A percentile compares a stretch with the other conserved stretches of the same genome.
phyloP scores from a whole-genome alignment of 106 monocot species.

The Hemerocallis citrina region DNA sequence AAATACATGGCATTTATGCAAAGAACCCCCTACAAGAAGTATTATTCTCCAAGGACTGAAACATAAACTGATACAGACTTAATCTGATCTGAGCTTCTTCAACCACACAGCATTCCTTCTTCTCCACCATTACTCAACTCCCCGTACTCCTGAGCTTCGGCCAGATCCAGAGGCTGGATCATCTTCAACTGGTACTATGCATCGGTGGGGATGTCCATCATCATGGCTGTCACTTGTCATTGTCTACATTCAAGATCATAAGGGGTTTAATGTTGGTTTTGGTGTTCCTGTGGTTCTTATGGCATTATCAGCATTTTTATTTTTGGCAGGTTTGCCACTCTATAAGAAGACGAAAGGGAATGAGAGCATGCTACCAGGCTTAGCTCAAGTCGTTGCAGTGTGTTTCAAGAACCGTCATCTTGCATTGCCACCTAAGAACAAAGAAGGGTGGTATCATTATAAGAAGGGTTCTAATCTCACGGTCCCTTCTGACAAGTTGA shows the following conservation, averaged over 20 bases:
- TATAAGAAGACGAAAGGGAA: constrained; percentile 30
- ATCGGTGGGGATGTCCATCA: constrained; percentile 23
- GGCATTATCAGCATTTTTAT: constrained; percentile 23
- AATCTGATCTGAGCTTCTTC: no score
- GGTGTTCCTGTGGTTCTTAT: constrained; percentile 43
- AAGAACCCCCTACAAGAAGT: no score
- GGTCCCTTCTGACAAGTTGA: constrained; percentile 24
- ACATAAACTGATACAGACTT: no score
- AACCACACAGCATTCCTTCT: no score
- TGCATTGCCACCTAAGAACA: constrained; percentile 2
- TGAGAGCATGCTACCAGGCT: constrained; percentile 28
- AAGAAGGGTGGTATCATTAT: constrained; percentile 12
- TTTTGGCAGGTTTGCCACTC: constrained; percentile 26
- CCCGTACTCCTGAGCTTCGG: no score
- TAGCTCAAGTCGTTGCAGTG: constrained; percentile 29
- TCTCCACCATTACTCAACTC: no score
- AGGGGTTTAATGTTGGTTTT: constrained; percentile 40
- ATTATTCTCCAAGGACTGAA: no score
- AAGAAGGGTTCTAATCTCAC: constrained; percentile 19
- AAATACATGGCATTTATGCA: no score
- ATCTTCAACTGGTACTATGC: constrained; percentile 63
- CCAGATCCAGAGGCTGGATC: no score
- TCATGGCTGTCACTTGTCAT: constrained; percentile 36
- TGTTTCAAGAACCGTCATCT: constrained; percentile 28
- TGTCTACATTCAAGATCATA: constrained; percentile 44